A percentile compares a stretch with the other conserved stretches of the same genome.
Conservation (phyloP, 768 basidiomycete genomes). For the Trametes coccinea region DNA sequence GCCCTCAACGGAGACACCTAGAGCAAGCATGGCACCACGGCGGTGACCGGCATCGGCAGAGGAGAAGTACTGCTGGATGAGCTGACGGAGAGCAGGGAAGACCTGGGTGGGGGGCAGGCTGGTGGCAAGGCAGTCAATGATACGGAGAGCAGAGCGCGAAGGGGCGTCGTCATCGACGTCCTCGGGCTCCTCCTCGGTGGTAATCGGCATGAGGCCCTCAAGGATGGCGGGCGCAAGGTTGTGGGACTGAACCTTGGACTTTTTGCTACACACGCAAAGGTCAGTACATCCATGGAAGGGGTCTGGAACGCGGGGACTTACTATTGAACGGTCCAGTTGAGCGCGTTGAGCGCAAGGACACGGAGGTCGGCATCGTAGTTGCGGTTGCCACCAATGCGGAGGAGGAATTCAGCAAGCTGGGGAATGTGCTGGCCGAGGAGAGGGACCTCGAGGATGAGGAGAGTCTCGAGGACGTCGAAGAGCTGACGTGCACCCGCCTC, state of each 20-base stretch:
- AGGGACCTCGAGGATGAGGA: conserved; percentile 95
- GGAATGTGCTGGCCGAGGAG: conserved; percentile 86
- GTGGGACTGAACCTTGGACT: conserved; percentile 88
- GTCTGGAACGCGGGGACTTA: conserved; percentile 36
- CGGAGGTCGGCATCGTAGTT: conserved; percentile 77
- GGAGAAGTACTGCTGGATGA: conserved; percentile 83
- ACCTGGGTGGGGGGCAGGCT: conserved; percentile 93
- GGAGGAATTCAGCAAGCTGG: conserved; percentile 85
- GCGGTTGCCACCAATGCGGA: conserved; percentile 79
- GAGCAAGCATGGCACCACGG: conserved; percentile 91
- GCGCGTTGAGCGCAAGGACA: conserved; percentile 86
- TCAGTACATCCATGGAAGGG: background rate
- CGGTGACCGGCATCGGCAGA: conserved; percentile 78
- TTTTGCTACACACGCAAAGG: conserved; percentile 64
- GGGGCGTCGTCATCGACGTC: conserved; percentile 94
- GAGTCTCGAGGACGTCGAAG: conserved; percentile 95
- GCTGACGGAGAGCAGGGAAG: conserved; percentile 84
- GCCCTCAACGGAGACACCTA: conserved; percentile 95
- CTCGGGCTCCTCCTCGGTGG: conserved; percentile 90
- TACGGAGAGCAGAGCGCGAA: conserved; percentile 89
- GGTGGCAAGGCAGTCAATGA: conserved; percentile 90
- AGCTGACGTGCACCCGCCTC: conserved; percentile 83
- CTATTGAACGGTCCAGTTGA: conserved; percentile 98
- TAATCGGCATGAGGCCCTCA: conserved; percentile 90
- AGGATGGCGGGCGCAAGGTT: conserved; percentile 84